Conservation (phyloP, 345 rosid species). For the Fremontodendron californicum region DNA sequence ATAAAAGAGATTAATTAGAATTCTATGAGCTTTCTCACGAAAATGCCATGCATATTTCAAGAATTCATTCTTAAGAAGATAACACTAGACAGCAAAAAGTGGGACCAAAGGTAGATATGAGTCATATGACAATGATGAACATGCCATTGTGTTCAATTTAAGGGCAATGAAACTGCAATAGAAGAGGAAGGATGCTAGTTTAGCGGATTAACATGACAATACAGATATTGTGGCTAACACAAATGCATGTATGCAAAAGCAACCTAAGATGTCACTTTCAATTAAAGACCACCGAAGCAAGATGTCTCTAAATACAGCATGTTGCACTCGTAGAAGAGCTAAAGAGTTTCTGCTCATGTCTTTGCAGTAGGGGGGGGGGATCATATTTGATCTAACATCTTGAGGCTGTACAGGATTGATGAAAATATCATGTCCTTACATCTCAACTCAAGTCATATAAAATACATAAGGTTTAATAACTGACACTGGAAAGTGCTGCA, state of each 20-base stretch:
- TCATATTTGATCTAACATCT: not conserved
- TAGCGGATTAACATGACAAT: not conserved
- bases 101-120: not conserved
- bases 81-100: not conserved
- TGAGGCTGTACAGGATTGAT: too few species aligned
- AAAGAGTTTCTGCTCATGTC: not conserved
- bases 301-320: not conserved
- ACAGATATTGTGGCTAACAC: not conserved
- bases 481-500: not conserved
- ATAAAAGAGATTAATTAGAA: not conserved
- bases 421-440: too few species aligned
- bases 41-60: not conserved
- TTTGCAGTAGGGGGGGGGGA: not conserved
- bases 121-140: not conserved
- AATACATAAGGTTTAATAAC: not conserved
- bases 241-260: not conserved
- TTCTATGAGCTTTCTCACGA: not conserved
- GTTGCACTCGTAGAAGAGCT: not conserved
- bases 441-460: not conserved
- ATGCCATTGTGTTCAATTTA: not conserved
- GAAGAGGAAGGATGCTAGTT: not conserved
- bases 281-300: not conserved
- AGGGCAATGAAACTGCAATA: constrained; percentile 3
- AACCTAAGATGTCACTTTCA: not conserved
- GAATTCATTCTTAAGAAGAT: not conserved